phyloP scores from a whole-genome alignment of 1,139 yeast genomes.

The Kodamaea fungicola region DNA sequence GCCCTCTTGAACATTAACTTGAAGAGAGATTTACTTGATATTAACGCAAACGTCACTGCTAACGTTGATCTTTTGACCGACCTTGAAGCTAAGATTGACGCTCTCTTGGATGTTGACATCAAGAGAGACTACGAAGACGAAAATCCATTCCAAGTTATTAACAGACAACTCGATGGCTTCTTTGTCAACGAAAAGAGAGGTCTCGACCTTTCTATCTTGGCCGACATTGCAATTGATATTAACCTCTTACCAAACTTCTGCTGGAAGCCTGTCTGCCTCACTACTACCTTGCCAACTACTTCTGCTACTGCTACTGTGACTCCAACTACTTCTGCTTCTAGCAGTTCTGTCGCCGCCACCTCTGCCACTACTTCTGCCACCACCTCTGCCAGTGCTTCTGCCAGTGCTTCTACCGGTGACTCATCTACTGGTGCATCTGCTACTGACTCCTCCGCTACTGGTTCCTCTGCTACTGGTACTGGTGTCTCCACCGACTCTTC shows the following conservation, averaged over 20 bases:
- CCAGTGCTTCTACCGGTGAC: conserved; percentile 7
- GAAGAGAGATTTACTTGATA: conserved; percentile 5
- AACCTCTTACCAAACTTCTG: conserved; percentile 27
- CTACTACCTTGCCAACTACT: conserved; percentile 10
- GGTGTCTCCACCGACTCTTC: conserved; percentile 7
- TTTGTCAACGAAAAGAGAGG: conserved; percentile 1
- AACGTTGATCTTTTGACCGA: conserved; percentile 2
- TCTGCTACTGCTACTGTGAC: conserved; percentile 8
- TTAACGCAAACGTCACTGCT: conserved; percentile 8
- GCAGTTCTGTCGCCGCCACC: conserved; percentile 9
- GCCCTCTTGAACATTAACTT: conserved; percentile 7
- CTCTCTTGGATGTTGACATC: conserved; percentile 3
- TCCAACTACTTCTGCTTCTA: conserved; percentile 7
- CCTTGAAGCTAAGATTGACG: conserved; percentile 6
- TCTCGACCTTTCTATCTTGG: conserved; percentile 7
- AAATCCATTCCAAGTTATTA: not conserved
- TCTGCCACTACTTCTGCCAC: conserved; percentile 8
- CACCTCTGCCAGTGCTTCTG: conserved; percentile 2
- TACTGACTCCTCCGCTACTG: conserved; percentile 9
- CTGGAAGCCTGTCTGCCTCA: conserved; percentile 17
- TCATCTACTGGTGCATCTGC: conserved; percentile 6
- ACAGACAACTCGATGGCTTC: conserved; percentile 1
- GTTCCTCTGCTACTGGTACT: conserved; percentile 9
- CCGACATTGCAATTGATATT: conserved; percentile 8
- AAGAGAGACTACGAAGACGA: not conserved